Evolutionary conservation across 768 basidiomycete species (phyloP), one percentile per base, ranked within the genome.

Genomic region (Imleria badia): DNA sequence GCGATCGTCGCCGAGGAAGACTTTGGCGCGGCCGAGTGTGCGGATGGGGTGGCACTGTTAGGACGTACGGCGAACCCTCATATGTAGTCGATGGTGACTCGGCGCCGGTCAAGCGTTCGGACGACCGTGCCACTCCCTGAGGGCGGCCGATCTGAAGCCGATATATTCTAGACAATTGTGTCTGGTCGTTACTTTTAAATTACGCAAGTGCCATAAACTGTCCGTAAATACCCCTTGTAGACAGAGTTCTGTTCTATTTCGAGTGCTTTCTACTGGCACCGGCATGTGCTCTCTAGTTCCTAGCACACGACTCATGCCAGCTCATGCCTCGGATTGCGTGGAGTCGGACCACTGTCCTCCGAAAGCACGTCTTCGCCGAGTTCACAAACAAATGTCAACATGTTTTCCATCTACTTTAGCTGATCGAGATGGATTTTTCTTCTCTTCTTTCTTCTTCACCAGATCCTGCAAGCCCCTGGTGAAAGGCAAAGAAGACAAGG

Each of bases 1-100:
- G 84, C 83, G 5, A 81, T 87, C 43, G 64, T 87, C 12, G 83
- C 81, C 0, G 81, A 84, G 47, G 81, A 83, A 48, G 71, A 75
- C 39, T 35, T 51, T 17, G 48, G 43, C 0, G n/a, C 26, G 17
- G 40, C 19, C 1, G 57, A 59, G 7, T 5, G 8, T 20, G 2
- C 45, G 10, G 66, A 69, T 43, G 54, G 49, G 19, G 33, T 55
- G 23, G 55, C 64, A 2, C 39, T 70, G 14, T 46, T 71, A 11
- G 49, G 45, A 10, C 45, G 31, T 61, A 65, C 23, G 23, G 13
- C 6, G 51, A 42, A 10, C 22, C 38, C 55, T 43, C 36, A n/a
- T 42, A 40, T 20, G 8, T 34, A 2, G 48, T 53, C 23, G 60
- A 65, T 11, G 43, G 14, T 14, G 42, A 54, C 29, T 51, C 30